These are phyloP conservation scores for Gloeophyllum trabeum DNA, from an alignment of 768 basidiomycete genomes.

Conservation along the genomic window DNA sequence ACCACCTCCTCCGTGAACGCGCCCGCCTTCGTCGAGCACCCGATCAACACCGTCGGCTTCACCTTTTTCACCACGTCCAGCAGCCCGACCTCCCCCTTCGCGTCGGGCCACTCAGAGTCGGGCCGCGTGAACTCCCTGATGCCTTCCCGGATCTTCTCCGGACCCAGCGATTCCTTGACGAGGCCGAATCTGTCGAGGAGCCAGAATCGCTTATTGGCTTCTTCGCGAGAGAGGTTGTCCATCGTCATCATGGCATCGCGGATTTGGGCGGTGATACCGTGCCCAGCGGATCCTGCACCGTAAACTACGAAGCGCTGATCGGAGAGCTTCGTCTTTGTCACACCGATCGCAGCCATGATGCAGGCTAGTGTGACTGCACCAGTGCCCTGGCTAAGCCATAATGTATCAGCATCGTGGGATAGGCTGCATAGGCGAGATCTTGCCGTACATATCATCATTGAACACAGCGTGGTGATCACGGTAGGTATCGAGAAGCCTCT, in stretches of 20 bases:
- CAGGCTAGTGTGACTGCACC: conserved; percentile 66
- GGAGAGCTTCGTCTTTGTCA: conserved; percentile 50
- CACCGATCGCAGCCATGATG: conserved; percentile 55
- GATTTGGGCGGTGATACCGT: conserved; percentile 69
- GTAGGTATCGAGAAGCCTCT: conserved; percentile 53
- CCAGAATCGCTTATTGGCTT: conserved; percentile 61
- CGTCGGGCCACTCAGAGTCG: conserved; percentile 42
- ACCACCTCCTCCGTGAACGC: conserved; percentile 72
- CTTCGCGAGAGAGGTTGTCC: conserved; percentile 34
- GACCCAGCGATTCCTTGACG: conserved; percentile 36
- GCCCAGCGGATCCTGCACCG: conserved; percentile 74
- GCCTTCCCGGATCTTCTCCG: conserved; percentile 30
- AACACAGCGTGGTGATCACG: conserved; percentile 55
- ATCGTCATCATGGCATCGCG: conserved; percentile 61
- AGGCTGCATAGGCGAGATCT: background rate
- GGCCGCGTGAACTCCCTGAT: conserved; percentile 45
- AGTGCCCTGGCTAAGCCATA: conserved; percentile 51
- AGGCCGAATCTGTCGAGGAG: conserved; percentile 63
- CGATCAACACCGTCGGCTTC: conserved; percentile 76
- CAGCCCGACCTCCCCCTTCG: conserved; percentile 35
- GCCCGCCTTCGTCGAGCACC: conserved; percentile 68
- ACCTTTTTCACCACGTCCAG: conserved; percentile 62
- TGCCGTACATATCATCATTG: conserved; percentile 76
- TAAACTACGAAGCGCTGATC: conserved; percentile 74
- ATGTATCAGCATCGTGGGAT: background rate